Evolutionary conservation across 306 rosid genomes (phyloP).

Genomic region (Fragaria iinumae): DNA sequence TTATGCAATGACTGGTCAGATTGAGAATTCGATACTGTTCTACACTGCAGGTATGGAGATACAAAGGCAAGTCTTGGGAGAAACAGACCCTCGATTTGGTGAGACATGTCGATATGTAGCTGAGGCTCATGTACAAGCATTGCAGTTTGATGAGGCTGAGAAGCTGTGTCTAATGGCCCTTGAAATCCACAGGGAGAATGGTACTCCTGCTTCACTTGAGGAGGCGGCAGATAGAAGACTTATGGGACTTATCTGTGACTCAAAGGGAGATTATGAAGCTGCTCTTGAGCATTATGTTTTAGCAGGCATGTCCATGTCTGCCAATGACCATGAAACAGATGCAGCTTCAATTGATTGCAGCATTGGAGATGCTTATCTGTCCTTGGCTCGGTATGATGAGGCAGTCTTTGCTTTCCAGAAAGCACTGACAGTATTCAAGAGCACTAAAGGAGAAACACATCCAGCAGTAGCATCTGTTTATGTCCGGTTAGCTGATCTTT

Average conservation of each 20-base stretch:
- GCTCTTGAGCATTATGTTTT: conserved; percentile 80
- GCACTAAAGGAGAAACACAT: conserved; percentile 70
- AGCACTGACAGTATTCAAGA: conserved; percentile 63
- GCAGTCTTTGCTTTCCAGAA: conserved; percentile 76
- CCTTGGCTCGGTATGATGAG: conserved; percentile 76
- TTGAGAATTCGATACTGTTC: conserved; percentile 69
- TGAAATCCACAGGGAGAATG: conserved; percentile 61
- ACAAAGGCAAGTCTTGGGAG: conserved; percentile 75
- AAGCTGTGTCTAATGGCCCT: conserved; percentile 72
- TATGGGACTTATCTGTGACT: conserved; percentile 79
- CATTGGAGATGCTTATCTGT: conserved; percentile 73
- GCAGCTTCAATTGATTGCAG: conserved; percentile 75
- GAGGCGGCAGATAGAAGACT: conserved; percentile 83
- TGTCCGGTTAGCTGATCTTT: conserved; percentile 74
- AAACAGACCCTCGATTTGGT: conserved; percentile 58
- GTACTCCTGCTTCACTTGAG: conserved; percentile 57
- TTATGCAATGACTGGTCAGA: conserved; percentile 81
- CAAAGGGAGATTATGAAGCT: conserved; percentile 81
- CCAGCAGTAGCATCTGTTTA: conserved; percentile 75
- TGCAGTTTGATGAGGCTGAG: conserved; percentile 84
- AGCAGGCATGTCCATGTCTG: conserved; percentile 77
- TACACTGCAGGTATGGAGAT: conserved; percentile 78
- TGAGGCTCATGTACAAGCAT: conserved; percentile 82
- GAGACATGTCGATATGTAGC: conserved; percentile 85
- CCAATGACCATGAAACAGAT: conserved; percentile 55